Conservation (phyloP, 2,329 filamentous ascomycete genomes). For the Rasamsonia emersonii region DNA sequence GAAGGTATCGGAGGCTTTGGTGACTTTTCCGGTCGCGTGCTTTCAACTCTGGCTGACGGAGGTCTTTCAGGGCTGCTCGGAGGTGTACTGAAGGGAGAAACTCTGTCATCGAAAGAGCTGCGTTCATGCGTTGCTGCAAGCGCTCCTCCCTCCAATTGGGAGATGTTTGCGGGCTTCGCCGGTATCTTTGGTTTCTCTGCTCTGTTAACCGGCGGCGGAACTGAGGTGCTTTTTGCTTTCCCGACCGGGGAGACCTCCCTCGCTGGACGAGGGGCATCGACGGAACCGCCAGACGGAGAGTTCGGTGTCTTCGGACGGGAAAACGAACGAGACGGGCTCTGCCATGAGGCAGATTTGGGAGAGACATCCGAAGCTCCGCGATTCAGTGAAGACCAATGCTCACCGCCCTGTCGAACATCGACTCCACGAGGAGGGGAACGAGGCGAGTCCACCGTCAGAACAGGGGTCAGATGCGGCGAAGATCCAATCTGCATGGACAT, state of each 20-base stretch:
- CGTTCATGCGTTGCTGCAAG: slow-evolving; percentile 20
- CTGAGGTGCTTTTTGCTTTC: slow-evolving; percentile 32
- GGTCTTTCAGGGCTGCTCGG: slow-evolving; percentile 61
- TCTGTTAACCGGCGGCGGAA: slow-evolving; percentile 70
- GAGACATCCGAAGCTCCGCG: slow-evolving; percentile 18
- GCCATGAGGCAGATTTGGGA: slow-evolving; percentile 13
- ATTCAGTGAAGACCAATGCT: slow-evolving; percentile 53
- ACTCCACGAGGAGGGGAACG: slow-evolving; percentile 30
- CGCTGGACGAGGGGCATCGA: slow-evolving; percentile 4
- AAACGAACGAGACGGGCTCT: slow-evolving; percentile 9
- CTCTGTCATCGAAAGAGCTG: slow-evolving; percentile 33
- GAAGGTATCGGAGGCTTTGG: slow-evolving; percentile 11
- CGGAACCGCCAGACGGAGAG: slow-evolving; percentile 10
- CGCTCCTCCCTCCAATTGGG: slow-evolving; percentile 20
- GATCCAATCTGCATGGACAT: slow-evolving; percentile 36
- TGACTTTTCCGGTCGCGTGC: slow-evolving; percentile 6
- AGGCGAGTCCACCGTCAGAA: slow-evolving; percentile 36
- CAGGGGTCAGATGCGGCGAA: slow-evolving; percentile 33
- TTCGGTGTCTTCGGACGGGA: slow-evolving; percentile 22
- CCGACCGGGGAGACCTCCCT: slow-evolving; percentile 16
- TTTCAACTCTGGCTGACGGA: slow-evolving; percentile 26
- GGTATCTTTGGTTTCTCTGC: slow-evolving; percentile 66
- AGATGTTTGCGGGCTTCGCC: slow-evolving; percentile 33
- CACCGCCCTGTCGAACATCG: slow-evolving; percentile 43
- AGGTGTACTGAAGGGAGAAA: slow-evolving; percentile 81